These are phyloP conservation scores for Pluteus cervinus DNA, from an alignment of 768 basidiomycete genomes.

Conservation along the genomic window DNA sequence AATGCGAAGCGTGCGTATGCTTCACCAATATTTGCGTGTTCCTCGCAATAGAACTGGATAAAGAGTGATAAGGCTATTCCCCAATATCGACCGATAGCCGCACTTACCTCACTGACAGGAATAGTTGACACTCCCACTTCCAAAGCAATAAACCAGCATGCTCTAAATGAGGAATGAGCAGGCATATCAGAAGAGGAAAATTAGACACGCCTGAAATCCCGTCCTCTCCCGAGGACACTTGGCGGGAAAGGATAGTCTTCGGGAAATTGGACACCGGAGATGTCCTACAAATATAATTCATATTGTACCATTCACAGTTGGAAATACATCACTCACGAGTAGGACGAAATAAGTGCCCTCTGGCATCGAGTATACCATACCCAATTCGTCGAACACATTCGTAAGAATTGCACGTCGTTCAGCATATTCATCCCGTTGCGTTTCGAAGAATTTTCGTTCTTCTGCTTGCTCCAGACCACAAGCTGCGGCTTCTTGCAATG, in stretches of 20 bases:
- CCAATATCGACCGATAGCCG: neutral
- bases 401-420: constrained; percentile 75
- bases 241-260: constrained; percentile 79
- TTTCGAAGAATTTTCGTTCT: constrained; percentile 70
- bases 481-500: constrained; percentile 91
- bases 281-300: constrained; percentile 46
- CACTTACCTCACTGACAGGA: constrained; percentile 82
- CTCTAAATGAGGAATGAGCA: constrained; percentile 36
- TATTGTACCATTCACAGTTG: constrained; percentile 6
- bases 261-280: constrained; percentile 72
- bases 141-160: constrained; percentile 93
- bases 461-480: constrained; percentile 79
- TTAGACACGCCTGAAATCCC: constrained; percentile 68
- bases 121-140: constrained; percentile 90
- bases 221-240: constrained; percentile 69
- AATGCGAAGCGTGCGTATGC: constrained; percentile 86
- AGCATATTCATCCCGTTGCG: constrained; percentile 68
- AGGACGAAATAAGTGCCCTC: constrained; percentile 91
- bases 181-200: neutral
- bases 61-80: constrained; percentile 6
- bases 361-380: constrained; percentile 80
- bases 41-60: constrained; percentile 82
- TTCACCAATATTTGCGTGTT: constrained; percentile 83
- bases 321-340: constrained; percentile 41
- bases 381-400: constrained; percentile 75